Evolutionary conservation across 2,329 filamentous ascomycete species (phyloP).

Genomic region (Coniochaeta hoffmannii): DNA sequence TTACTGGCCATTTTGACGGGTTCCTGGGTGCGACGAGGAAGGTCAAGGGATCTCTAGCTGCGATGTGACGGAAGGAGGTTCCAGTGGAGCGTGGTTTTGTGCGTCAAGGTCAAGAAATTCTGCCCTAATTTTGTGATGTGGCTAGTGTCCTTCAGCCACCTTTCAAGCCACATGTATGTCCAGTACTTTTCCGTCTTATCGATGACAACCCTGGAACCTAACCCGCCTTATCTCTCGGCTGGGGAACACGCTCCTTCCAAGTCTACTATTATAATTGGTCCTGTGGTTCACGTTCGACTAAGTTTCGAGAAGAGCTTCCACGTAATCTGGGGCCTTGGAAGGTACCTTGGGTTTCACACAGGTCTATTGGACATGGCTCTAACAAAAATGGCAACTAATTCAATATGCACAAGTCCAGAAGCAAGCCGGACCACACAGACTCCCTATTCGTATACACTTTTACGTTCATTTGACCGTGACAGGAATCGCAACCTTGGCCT

Average conservation of each 20-base stretch:
- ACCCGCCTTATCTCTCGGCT: no score
- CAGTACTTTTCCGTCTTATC: background rate
- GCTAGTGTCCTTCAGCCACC: background rate
- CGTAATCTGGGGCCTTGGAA: no score
- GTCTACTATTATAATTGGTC: no score
- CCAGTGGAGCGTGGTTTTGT: background rate
- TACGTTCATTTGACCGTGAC: slow-evolving; percentile 20
- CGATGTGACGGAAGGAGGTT: slow-evolving; percentile 1
- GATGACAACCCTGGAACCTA: background rate
- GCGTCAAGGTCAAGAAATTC: slow-evolving; percentile 4
- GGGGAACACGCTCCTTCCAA: no score
- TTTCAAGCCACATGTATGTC: background rate
- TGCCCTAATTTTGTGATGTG: slow-evolving; percentile 1
- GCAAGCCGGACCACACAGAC: slow-evolving; percentile 8
- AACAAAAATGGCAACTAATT: no score
- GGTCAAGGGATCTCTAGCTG: slow-evolving; percentile 3
- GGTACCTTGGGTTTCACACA: background rate
- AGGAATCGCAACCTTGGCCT: slow-evolving; percentile 37
- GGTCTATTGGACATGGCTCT: no score
- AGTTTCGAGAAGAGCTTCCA: no score
- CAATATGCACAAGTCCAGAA: slow-evolving; percentile 1
- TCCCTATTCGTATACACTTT: slow-evolving; percentile 4
- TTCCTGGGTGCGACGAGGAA: slow-evolving; percentile 27
- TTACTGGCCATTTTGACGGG: slow-evolving; percentile 62
- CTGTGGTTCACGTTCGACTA: no score